Evolutionary conservation across 2,329 filamentous ascomycete genomes (phyloP).

Genomic region (Trichoderma koningii): DNA sequence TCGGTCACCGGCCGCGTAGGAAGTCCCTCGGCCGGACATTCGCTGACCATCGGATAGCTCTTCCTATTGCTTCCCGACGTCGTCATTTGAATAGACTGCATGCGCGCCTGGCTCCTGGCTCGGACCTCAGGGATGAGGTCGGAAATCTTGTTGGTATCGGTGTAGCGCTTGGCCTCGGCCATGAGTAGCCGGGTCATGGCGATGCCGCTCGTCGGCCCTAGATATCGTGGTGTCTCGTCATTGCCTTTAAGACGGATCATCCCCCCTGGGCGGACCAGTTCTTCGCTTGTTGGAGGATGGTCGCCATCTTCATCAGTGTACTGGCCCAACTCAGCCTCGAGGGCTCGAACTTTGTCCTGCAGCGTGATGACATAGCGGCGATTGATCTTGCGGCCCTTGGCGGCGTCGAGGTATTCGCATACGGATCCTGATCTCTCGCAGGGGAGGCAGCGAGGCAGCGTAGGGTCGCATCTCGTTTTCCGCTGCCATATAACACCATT

Average conservation of each 20-base stretch:
- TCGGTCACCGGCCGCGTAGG: slow-evolving; percentile 75
- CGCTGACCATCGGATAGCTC: slow-evolving; percentile 88
- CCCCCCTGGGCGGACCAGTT: slow-evolving; percentile 83
- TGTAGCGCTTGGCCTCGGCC: slow-evolving; percentile 93
- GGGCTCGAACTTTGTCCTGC: slow-evolving; percentile 78
- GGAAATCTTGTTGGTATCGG: slow-evolving; percentile 85
- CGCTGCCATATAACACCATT: slow-evolving; percentile 55
- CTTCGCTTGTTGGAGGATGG: slow-evolving; percentile 71
- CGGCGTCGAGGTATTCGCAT: slow-evolving; percentile 94
- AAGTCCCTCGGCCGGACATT: slow-evolving; percentile 73
- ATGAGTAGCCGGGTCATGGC: slow-evolving; percentile 93
- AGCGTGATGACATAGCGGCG: slow-evolving; percentile 91
- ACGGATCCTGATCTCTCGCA: slow-evolving; percentile 89
- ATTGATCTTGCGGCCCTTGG: slow-evolving; percentile 81
- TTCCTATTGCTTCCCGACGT: slow-evolving; percentile 59
- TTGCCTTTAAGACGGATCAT: slow-evolving; percentile 81
- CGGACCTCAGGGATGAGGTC: slow-evolving; percentile 80
- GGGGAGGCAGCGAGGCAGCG: slow-evolving; percentile 84
- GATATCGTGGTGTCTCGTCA: slow-evolving; percentile 82
- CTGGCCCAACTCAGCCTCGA: slow-evolving; percentile 79
- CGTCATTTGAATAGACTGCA: slow-evolving; percentile 62
- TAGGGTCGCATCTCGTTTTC: slow-evolving; percentile 94
- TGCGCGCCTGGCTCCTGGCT: slow-evolving; percentile 56
- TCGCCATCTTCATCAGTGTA: slow-evolving; percentile 76
- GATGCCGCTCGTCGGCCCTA: slow-evolving; percentile 93